Base-by-base conservation (phyloP, 768 basidiomycete species). In the Cubamyces sp. region DNA sequence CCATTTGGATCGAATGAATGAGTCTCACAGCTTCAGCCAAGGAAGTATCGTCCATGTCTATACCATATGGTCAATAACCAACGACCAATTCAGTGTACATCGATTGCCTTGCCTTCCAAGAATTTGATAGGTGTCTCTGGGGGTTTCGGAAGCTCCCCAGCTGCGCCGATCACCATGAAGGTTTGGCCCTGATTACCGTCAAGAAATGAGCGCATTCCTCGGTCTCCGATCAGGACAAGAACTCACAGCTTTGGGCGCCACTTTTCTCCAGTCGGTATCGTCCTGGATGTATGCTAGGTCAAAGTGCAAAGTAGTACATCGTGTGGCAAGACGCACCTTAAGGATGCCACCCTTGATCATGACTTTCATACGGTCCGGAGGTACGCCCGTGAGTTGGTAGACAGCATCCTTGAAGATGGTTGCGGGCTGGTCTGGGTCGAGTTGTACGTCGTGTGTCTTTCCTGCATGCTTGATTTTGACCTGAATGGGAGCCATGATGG, bases 281-380 rank as follows among this genome's bases (percentile, higher is more conserved):
- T 97, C 94, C 92, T 95, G 28, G 0, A 26, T 18, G 4, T 52
- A 28, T 12, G 16, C 49, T 46, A 30, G 28, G 26, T 40, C 3
- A 49, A 9, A 39, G 2, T 11, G 8, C 5, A 56, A 30, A 18
- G 15, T 2, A 43, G 15, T 0, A 40, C 3, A 9, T 26, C 1
- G 14, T 0, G 1, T 26, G 23, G 4, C 21, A 18, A 15, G 18
- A 76, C 79, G 56, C 69, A 92, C 94, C 85, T 96, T 96, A 69
- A 97, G 83, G 57, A 94, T 81, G 40, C 90, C 91, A 56, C 91
- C 91, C 73, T 97, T 98, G 73, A 96, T 83, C 91, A 97, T 95
- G 66, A 98, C 90, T 77, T 98, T 99, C 93, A 97, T 96, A 50
- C 95, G 83, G 71, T 96, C 94, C 39, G 85, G 75, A 3, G 92